Base-by-base conservation (phyloP, 2,329 filamentous ascomycete genomes). In the Colletotrichum noveboracense region DNA sequence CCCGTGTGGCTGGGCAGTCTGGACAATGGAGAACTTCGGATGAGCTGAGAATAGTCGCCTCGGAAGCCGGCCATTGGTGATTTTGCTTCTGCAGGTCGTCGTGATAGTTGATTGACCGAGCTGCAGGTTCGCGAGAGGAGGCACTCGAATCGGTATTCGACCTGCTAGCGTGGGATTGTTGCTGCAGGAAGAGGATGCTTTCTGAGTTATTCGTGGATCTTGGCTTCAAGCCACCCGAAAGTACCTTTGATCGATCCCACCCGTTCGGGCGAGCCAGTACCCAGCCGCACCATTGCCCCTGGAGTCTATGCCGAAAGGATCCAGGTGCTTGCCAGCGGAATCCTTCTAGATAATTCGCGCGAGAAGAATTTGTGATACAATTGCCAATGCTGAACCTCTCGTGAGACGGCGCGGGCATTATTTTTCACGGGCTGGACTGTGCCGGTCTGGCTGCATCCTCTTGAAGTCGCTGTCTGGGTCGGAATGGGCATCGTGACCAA, bases 1-100 rank as follows among this genome's bases (percentile, higher is more conserved):
- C 56, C 58, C 70, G 70, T 65, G 70, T 56, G 74, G 74, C 64
- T 64, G 64, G 55, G 60, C 43, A 58, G 28, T 58, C 43, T 74
- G 34, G 43, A 76, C 32, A 48, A 36, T 14, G 7, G 43, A 10
- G 9, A 64, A 34, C 14, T 10, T 65, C 26, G 60, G 70, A 65
- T 36, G 32, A 55, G 55, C n/a, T 68, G 18, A 30, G 24, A 16
- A 18, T 30, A 9, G 28, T 28, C 16, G 21, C 12, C 21, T 28
- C 26, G 34, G 5, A 18, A 52, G 43, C 43, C 12, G 48, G 13
- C 30, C 21, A 56, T 73, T 43, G 64, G 65, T 28, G 43, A 7
- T 13, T 6, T 61, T 36, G 34, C 10, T 7, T 38, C 26, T 56
- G 48, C 58, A 74, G 24, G 13, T 48, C 18, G 34, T 28, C 28